Evolutionary conservation across 768 basidiomycete genomes (phyloP).

Genomic region (Leucosporidium scottii): DNA sequence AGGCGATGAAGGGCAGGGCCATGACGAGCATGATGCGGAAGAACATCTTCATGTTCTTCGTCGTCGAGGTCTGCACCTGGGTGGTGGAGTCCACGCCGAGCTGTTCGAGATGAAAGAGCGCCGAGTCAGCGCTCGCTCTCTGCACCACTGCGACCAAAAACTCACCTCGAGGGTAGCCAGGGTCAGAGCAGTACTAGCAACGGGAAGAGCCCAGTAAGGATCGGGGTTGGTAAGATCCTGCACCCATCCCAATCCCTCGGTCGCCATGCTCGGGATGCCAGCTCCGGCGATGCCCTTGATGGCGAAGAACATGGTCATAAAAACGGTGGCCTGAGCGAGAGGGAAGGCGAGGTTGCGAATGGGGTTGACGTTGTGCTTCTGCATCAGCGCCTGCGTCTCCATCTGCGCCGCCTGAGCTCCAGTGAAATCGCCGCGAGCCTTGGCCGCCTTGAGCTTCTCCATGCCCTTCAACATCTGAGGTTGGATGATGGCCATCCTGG

Average conservation of each 20-base stretch:
- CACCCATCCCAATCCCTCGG: constrained; percentile 66
- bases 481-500: constrained; percentile 57
- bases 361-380: constrained; percentile 60
- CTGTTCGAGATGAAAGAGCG: constrained; percentile 44
- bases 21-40: constrained; percentile 56
- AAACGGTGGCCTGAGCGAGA: constrained; percentile 65
- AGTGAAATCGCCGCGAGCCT: constrained; percentile 44
- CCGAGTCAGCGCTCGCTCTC: neutral
- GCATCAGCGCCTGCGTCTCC: constrained; percentile 53
- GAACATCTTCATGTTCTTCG: constrained; percentile 60
- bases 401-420: constrained; percentile 47
- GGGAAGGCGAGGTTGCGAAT: constrained; percentile 52
- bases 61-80: constrained; percentile 44
- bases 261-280: constrained; percentile 65
- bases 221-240: constrained; percentile 72
- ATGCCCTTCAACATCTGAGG: constrained; percentile 54
- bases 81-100: constrained; percentile 51
- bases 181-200: constrained; percentile 53
- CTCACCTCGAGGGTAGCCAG: constrained; percentile 65
- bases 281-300: constrained; percentile 62
- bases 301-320: constrained; percentile 75
- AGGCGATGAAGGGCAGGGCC: constrained; percentile 52
- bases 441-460: constrained; percentile 49
- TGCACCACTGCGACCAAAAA: neutral
- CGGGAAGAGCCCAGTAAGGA: constrained; percentile 67